Base-by-base conservation (phyloP, 2,329 filamentous ascomycete genomes). In the Talaromyces sp. region DNA sequence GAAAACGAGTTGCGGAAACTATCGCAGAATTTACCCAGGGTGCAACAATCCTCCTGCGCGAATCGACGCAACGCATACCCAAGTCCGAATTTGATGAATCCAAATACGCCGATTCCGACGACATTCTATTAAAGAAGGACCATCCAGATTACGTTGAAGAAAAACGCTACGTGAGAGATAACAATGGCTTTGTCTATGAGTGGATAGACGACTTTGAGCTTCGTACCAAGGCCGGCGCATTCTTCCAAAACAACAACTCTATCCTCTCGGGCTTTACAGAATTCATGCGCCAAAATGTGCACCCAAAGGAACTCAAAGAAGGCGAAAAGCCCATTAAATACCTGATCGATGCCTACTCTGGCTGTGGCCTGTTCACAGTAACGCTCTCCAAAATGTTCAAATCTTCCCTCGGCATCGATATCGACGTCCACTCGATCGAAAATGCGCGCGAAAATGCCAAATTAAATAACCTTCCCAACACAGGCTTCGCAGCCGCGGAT, bases 201-300 rank as follows among this genome's bases (percentile, higher is more conserved):
- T 97, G 96, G 77, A 85, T 99, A 66, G 91, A 89, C 72, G 80
- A 87, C 75, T 95, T 89, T 80, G 81, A 88, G 72, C 96, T 99
- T 79, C 88, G 88, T 74, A 98, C 96, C 79, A 91, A 90, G 2
- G 95, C 95, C 11, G 93, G 93, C 64, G 87, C 91, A 59, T 99
- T 99, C 81, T 99, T 99, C 85, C 95, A 99, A 74, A 99, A 99
- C 83, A 99, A 99, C 84, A 98, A 98, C 82, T 96, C 92, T 61
- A 98, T 99, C 77, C 88, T 99, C 25, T 87, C 91, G 33, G 79
- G 81, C 16, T 96, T 98, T 77, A 96, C 92, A 14, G 83, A 86
- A 67, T 96, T 96, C 80, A 91, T 98, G 73, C 90, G 92, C 66
- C 83, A 89, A 40, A 85, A 89, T 75, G 90, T 93, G 71, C 81